phyloP scores from a whole-genome alignment of 2,329 filamentous ascomycete genomes.

The Phoma sp. region DNA sequence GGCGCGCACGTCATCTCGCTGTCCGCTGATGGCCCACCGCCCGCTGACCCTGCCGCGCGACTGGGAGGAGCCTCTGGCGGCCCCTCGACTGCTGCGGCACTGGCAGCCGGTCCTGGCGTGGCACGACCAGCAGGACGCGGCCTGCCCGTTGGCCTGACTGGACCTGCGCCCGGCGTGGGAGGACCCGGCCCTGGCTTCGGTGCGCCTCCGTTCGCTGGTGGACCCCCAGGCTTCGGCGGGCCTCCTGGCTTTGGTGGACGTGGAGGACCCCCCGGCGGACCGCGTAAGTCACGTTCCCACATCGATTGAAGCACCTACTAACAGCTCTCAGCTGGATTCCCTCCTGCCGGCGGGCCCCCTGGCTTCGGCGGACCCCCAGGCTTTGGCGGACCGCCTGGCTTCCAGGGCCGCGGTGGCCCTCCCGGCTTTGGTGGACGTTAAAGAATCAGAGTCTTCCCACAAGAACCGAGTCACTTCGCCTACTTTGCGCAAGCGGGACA shows the following conservation, averaged over 20 bases:
- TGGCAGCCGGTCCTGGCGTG: constrained; percentile 86
- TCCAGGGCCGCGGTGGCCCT: constrained; percentile 34
- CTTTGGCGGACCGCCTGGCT: constrained; percentile 46
- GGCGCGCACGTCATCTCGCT: constrained; percentile 94
- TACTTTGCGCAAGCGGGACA: constrained; percentile 3
- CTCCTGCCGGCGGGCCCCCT: constrained; percentile 61
- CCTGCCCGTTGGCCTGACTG: constrained; percentile 79
- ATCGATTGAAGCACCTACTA: constrained; percentile 15
- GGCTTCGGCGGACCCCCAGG: constrained; percentile 52
- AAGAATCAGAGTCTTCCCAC: background rate
- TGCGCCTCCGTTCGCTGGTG: constrained; percentile 48
- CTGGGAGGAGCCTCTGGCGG: constrained; percentile 78
- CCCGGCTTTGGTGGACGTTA: constrained; percentile 39
- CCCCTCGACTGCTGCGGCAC: constrained; percentile 62
- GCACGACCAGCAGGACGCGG: constrained; percentile 90
- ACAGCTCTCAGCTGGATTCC: constrained; percentile 41
- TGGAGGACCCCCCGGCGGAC: constrained; percentile 49
- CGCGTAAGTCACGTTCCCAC: constrained; percentile 33
- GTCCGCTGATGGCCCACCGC: constrained; percentile 93
- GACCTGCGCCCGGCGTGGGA: constrained; percentile 87
- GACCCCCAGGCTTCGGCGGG: constrained; percentile 44
- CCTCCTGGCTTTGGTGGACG: constrained; percentile 47
- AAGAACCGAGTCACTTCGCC: background rate
- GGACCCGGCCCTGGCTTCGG: constrained; percentile 71
- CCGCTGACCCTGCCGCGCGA: constrained; percentile 88